phyloP scores from a whole-genome alignment of 2,329 filamentous ascomycete species.

The Nemania abortiva region DNA sequence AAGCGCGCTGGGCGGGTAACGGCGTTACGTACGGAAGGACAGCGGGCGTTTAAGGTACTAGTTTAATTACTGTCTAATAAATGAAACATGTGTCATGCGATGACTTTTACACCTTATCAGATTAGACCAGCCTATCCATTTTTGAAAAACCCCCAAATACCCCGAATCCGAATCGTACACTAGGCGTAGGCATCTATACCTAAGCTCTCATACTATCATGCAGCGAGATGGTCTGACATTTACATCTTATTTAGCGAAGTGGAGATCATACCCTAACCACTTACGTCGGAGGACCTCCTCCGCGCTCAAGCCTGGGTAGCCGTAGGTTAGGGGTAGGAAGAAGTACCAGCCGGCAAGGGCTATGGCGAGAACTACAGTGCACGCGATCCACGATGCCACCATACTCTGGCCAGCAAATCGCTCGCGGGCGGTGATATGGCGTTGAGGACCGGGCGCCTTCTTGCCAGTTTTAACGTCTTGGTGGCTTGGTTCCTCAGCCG shows the following conservation, averaged over 20 bases:
- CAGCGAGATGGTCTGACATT: constrained; percentile 20
- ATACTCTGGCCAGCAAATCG: constrained; percentile 84
- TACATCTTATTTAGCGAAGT: constrained; percentile 88
- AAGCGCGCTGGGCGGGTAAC: neutral
- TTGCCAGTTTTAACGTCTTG: constrained; percentile 59
- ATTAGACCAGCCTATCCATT: constrained; percentile 39
- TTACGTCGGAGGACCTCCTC: constrained; percentile 85
- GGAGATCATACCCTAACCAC: constrained; percentile 96
- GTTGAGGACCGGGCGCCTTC: constrained; percentile 60
- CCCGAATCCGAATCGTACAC: constrained; percentile 48
- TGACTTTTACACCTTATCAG: constrained; percentile 35
- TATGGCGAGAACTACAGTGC: constrained; percentile 73
- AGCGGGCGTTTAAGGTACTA: neutral
- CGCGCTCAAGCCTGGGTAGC: constrained; percentile 86
- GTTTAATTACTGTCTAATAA: constrained; percentile 13
- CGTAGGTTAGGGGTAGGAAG: constrained; percentile 96
- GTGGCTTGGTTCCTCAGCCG: constrained; percentile 66
- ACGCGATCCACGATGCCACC: constrained; percentile 82
- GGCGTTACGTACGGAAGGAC: neutral
- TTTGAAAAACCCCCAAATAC: constrained; percentile 28
- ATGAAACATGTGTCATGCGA: constrained; percentile 29
- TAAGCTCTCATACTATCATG: constrained; percentile 24
- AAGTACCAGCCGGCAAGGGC: constrained; percentile 86
- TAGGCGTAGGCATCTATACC: constrained; percentile 28
- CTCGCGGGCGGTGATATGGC: constrained; percentile 82